Evolutionary conservation across 1,284 basidiomycete genomes (phyloP), one percentile per base, ranked within the genome.

Genomic region (Omphalotus olearius): DNA sequence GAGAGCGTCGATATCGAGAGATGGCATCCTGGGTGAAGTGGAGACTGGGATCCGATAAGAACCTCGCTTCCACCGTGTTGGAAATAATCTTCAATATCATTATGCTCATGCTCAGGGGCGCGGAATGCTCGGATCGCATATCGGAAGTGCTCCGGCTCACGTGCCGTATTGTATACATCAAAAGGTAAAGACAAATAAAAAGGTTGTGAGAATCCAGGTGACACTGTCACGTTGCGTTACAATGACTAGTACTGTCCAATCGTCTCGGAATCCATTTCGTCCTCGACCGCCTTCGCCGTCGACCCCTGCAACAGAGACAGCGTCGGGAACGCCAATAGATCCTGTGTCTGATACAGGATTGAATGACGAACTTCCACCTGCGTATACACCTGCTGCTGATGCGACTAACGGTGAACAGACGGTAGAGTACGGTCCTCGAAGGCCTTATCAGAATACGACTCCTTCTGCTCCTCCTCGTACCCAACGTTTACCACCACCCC

Each of bases 331-430:
- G 5, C 23, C 23, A 23, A 13, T 10, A 23, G 6, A 6, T 6
- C 25, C 41, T 25, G 28, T 6, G 4, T 43, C 41, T 25, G 20
- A 20, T 43, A 18, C n/a, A 10, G 16, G 23, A 9, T 6, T 18
- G 18, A 6, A 17, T 17, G 80, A 82, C 16, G 80, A 83, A 16
- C 68, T 74, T 3, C 86, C 85, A 0, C 85, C 86, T 0, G 80
- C 83, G 0, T 88, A 88, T 59, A 83, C 84, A 0, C 69, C 78
- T 0, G 59, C 73, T 3, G 75, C 85, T 1, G 75, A 83, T 50
- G 48, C 70, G 10, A 59, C 64, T 46, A 67, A 74, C 2, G 85
- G 84, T 10, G 86, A 88, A 62, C 65, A 71, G 2, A 79, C 83
- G 0, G 57, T 88, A 5, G 78, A 85, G 55, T 66, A 75, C 26